These are phyloP conservation scores for Debaryomyces subglobosus DNA, from an alignment of 1,139 yeast species.

Conservation along the genomic window DNA sequence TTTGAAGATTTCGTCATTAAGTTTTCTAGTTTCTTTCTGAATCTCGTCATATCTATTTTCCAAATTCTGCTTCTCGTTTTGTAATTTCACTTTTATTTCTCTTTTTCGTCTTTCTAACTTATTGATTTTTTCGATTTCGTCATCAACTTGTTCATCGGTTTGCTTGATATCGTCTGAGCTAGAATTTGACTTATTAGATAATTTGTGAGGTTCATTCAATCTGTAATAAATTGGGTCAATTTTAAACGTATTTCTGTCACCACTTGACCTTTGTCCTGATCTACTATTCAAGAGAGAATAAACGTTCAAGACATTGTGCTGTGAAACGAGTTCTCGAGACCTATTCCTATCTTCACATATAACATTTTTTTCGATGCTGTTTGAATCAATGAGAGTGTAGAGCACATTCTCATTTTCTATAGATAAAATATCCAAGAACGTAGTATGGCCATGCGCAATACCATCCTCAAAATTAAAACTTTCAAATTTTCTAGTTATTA, in stretches of 20 bases:
- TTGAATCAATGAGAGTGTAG: slow-evolving; percentile 67
- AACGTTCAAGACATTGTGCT: slow-evolving; percentile 48
- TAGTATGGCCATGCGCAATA: slow-evolving; percentile 33
- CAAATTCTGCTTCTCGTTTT: slow-evolving; percentile 16
- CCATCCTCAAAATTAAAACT: slow-evolving; percentile 52
- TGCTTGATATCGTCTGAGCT: slow-evolving; percentile 23
- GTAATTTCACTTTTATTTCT: slow-evolving; percentile 17
- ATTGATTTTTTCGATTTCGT: slow-evolving; percentile 26
- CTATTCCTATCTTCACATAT: slow-evolving; percentile 52
- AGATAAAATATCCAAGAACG: slow-evolving; percentile 63
- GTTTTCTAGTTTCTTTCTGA: slow-evolving; percentile 20
- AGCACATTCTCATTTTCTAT: slow-evolving; percentile 57
- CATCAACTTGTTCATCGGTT: slow-evolving; percentile 18
- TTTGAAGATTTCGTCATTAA: slow-evolving; percentile 21
- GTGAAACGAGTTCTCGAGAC: slow-evolving; percentile 47
- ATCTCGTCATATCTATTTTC: slow-evolving; percentile 19
- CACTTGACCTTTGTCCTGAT: slow-evolving; percentile 49
- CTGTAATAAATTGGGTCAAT: slow-evolving; percentile 61
- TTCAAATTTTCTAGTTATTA: slow-evolving; percentile 61
- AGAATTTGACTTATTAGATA: slow-evolving; percentile 28
- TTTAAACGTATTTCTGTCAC: slow-evolving; percentile 47
- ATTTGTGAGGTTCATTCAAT: slow-evolving; percentile 31
- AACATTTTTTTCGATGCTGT: slow-evolving; percentile 60
- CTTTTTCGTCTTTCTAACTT: slow-evolving; percentile 22
- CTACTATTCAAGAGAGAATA: slow-evolving; percentile 45